Conservation (phyloP, 2,329 filamentous ascomycete species). For the Didymella glomerata region DNA sequence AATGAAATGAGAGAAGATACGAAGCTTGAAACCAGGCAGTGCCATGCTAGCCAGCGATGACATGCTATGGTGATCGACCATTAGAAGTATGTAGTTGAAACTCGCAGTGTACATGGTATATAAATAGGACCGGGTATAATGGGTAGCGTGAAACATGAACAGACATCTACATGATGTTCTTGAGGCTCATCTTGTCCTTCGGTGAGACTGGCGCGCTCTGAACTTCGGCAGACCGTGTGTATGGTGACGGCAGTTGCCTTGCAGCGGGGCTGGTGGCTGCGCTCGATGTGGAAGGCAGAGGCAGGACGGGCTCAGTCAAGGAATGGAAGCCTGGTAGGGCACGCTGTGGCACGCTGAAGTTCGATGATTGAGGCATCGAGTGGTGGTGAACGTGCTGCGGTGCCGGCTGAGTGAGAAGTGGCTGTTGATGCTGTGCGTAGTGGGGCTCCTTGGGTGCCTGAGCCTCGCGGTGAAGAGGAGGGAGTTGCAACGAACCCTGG, state of each 20-base stretch:
- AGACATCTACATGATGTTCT: slow-evolving; percentile 44
- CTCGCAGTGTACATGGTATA: slow-evolving; percentile 20
- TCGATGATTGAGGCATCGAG: slow-evolving; percentile 41
- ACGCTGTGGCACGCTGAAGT: slow-evolving; percentile 36
- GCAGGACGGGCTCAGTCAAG: slow-evolving; percentile 44
- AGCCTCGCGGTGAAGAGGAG: slow-evolving; percentile 41
- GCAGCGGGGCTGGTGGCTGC: slow-evolving; percentile 38
- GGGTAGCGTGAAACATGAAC: slow-evolving; percentile 33
- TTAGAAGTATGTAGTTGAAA: slow-evolving; percentile 26
- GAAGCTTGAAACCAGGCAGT: slow-evolving; percentile 3
- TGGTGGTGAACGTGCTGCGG: slow-evolving; percentile 45
- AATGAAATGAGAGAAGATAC: slow-evolving; percentile 10
- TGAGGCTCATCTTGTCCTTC: slow-evolving; percentile 46
- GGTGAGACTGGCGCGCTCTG: slow-evolving; percentile 48
- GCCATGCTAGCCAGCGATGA: slow-evolving; percentile 15
- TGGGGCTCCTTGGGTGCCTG: slow-evolving; percentile 39
- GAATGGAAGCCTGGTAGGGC: slow-evolving; percentile 46
- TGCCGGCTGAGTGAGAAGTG: slow-evolving; percentile 46
- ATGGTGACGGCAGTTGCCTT: slow-evolving; percentile 46
- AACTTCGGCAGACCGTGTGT: slow-evolving; percentile 35
- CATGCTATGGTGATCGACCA: slow-evolving; percentile 12
- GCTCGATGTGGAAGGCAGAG: slow-evolving; percentile 34
- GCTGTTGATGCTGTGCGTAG: slow-evolving; percentile 31
- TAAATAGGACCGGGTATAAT: slow-evolving; percentile 34
- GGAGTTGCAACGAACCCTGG: slow-evolving; percentile 46